These are phyloP conservation scores for Citrullus colocynthis DNA, from an alignment of 306 rosid genomes.

Conservation along the genomic window DNA sequence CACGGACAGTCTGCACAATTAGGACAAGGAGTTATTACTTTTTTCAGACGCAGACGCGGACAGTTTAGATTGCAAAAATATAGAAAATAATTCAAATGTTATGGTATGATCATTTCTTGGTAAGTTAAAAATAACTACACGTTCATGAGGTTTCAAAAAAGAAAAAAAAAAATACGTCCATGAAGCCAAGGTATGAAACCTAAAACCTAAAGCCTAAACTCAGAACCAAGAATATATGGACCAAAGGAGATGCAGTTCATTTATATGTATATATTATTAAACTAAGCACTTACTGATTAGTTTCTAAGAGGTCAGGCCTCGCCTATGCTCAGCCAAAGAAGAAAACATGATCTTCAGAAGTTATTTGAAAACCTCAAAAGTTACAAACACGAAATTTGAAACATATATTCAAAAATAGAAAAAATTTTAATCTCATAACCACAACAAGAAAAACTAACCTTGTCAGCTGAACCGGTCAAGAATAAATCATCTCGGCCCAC, in stretches of 20 bases:
- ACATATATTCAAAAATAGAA: background rate
- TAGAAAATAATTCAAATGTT: background rate
- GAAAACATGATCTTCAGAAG: background rate
- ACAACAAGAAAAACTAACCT: constrained; percentile 29
- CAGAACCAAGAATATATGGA: background rate
- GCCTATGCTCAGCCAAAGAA: background rate
- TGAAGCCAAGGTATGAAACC: background rate
- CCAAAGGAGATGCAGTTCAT: background rate
- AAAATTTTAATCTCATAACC: background rate
- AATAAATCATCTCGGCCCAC: constrained; percentile 57
- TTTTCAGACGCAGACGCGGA: background rate
- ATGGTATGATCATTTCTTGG: background rate
- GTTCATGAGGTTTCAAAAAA: no score
- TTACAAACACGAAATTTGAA: background rate
- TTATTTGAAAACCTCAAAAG: background rate
- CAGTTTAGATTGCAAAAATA: background rate
- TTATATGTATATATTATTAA: background rate
- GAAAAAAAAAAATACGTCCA: no score
- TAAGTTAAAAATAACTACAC: background rate
- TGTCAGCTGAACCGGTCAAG: constrained; percentile 81
- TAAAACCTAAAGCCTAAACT: background rate
- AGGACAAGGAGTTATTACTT: background rate
- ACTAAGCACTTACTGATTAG: background rate
- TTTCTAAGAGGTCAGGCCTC: background rate
- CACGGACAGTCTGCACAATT: constrained; percentile 69